A percentile compares a stretch with the other conserved stretches of the same genome.
Evolutionary conservation across 2,329 filamentous ascomycete species (phyloP).

Genomic region (Colletotrichum spinosum): DNA sequence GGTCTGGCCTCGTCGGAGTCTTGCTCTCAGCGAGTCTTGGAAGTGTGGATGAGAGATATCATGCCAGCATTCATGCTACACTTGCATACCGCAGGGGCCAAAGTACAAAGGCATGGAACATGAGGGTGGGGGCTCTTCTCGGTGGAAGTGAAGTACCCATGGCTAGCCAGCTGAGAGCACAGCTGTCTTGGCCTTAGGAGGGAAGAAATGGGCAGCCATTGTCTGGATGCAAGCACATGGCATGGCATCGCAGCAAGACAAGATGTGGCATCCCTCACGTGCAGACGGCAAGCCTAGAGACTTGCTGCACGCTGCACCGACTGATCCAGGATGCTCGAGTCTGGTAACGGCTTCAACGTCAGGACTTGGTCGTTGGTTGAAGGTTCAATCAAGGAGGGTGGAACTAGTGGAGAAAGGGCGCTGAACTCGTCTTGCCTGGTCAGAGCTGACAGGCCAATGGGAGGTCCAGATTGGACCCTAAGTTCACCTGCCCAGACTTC

Average conservation of each 20-base stretch:
- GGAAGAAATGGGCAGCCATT: conserved; percentile 6
- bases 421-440: not conserved
- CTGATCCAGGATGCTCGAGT: conserved; percentile 8
- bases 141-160: conserved; percentile 11
- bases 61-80: too few species aligned
- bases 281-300: not conserved
- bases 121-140: conserved; percentile 9
- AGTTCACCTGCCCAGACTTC: not conserved
- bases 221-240: not conserved
- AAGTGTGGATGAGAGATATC: too few species aligned
- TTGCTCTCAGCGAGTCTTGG: too few species aligned
- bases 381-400: not conserved
- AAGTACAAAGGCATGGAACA: not conserved
- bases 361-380: not conserved
- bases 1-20: not conserved
- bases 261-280: conserved; percentile 13
- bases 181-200: conserved; percentile 12
- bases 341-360: not conserved
- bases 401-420: not conserved
- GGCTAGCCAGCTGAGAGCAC: not conserved
- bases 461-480: not conserved
- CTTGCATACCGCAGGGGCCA: not conserved
- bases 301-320: conserved; percentile 2
- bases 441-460: not conserved
- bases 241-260: conserved; percentile 3